phyloP scores from a whole-genome alignment of 805 yeast species.

The Wickerhamomyces xylosicus region DNA sequence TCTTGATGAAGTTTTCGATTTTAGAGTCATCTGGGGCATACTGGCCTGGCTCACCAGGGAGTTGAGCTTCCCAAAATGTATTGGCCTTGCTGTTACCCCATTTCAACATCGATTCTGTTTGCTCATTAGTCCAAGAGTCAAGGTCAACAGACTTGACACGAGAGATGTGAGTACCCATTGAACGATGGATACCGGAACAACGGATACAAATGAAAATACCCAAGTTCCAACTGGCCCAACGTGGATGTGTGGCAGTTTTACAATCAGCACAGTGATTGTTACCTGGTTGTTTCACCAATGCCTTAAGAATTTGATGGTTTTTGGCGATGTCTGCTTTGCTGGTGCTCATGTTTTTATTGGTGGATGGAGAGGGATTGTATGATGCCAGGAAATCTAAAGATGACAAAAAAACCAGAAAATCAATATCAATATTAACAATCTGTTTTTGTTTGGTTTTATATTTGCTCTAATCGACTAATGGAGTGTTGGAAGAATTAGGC shows the following conservation, averaged over 20 bases:
- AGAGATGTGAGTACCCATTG: conserved; percentile 92
- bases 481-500: too few relatives aligned
- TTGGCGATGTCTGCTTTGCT: conserved; percentile 11
- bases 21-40: conserved; percentile 78
- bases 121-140: conserved; percentile 95
- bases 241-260: conserved; percentile 78
- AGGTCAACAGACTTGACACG: conserved; percentile 89
- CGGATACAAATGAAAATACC: conserved; percentile 91
- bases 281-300: conserved; percentile 64
- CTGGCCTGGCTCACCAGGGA: conserved; percentile 38
- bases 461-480: too few relatives aligned
- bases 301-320: conserved; percentile 45
- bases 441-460: too few relatives aligned
- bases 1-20: conserved; percentile 81
- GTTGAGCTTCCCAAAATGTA: conserved; percentile 69
- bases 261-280: conserved; percentile 88
- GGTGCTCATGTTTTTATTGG: conserved; percentile 4
- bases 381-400: neutral
- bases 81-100: conserved; percentile 86
- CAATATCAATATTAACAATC: too few relatives aligned
- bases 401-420: too few relatives aligned
- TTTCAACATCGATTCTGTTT: conserved; percentile 65
- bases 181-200: conserved; percentile 92
- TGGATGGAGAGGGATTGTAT: neutral
- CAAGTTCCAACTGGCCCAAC: conserved; percentile 97